Evolutionary conservation across 305 asterid genomes (phyloP), one percentile per base, ranked within the genome.

Genomic region (Solanum aculeatissimum): DNA sequence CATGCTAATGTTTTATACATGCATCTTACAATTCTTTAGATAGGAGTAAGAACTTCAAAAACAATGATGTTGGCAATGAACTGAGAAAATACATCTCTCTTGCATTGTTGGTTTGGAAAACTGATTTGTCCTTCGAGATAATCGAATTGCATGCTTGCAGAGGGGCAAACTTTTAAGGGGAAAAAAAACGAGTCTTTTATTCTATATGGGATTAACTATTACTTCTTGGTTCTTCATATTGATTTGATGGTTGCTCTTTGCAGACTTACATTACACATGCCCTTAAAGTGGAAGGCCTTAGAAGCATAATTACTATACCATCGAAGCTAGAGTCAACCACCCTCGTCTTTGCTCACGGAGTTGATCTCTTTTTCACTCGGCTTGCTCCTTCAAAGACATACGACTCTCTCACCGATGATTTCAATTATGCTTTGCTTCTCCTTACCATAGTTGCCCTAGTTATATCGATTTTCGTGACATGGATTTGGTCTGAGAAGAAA

Each of bases 341-440:
- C 83, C 98, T 95, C 40, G 95, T 94, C 69, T 97, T 97, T 81
- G 93, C 96, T 23, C 92, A 95, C 84, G 99, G 99, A 40, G 90
- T 92, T 83, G 99, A 97, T 90, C 95, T 97, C 87, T 97, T 97
- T 83, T 95, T 95, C 88, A 95, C 97, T 38, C 92, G 91, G 71
- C 97, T 97, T 14, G 98, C 99, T 45, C 99, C 99, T 71, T 97
- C 99, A 45, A 94, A 89, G 91, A 97, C 95, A 47, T 97, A 94
- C 40, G 99, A 97, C 87, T 97, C 99, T 63, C 95, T 97, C 18
- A 97, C 99, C 0, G 99, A 97, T 87, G 99, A 97, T 88, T 97
- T 97, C 93, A 95, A 97, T 89, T 97, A 95, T 45, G 98, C 98
- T 11, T 80, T 97, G 89, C 96, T 97, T 71, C 94, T 97, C 49